These are phyloP conservation scores for Sphaerostilbella broomeana DNA, from an alignment of 2,329 filamentous ascomycete species.

Conservation along the genomic window DNA sequence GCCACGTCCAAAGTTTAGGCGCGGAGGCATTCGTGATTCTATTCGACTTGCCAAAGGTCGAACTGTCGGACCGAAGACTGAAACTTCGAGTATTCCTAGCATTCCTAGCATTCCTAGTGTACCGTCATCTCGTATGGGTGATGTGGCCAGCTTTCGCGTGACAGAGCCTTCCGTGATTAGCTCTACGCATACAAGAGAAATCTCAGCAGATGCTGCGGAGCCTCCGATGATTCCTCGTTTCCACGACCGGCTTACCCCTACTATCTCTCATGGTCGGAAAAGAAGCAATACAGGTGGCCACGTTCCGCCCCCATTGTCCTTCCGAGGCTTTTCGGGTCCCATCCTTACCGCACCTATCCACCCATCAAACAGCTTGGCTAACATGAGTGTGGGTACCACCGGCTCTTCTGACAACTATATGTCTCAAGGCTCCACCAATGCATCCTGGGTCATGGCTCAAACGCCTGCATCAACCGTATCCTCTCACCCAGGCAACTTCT, in stretches of 20 bases:
- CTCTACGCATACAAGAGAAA: constrained; percentile 38
- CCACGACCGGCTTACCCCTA: constrained; percentile 46
- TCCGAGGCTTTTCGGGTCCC: constrained; percentile 69
- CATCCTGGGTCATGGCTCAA: constrained; percentile 42
- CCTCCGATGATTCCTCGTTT: constrained; percentile 68
- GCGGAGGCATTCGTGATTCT: constrained; percentile 69
- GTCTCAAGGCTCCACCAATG: constrained; percentile 42
- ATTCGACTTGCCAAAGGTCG: constrained; percentile 78
- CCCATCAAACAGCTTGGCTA: constrained; percentile 49
- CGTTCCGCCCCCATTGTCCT: constrained; percentile 60
- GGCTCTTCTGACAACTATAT: constrained; percentile 57
- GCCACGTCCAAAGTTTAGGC: constrained; percentile 42
- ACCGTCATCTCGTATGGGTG: constrained; percentile 32
- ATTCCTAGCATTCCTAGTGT: constrained; percentile 31
- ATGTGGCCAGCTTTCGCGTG: constrained; percentile 30
- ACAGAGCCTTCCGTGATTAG: constrained; percentile 34
- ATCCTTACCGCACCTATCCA: constrained; percentile 36
- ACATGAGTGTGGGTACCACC: constrained; percentile 50
- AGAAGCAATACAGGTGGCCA: constrained; percentile 83
- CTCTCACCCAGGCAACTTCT: constrained; percentile 57
- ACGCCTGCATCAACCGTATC: constrained; percentile 46
- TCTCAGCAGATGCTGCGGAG: constrained; percentile 56
- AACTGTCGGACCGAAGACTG: constrained; percentile 45
- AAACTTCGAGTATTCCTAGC: constrained; percentile 42
- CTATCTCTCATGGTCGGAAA: constrained; percentile 65